These are phyloP conservation scores for Mallotus repandus DNA, from an alignment of 441 rosid genomes.

Conservation along the genomic window DNA sequence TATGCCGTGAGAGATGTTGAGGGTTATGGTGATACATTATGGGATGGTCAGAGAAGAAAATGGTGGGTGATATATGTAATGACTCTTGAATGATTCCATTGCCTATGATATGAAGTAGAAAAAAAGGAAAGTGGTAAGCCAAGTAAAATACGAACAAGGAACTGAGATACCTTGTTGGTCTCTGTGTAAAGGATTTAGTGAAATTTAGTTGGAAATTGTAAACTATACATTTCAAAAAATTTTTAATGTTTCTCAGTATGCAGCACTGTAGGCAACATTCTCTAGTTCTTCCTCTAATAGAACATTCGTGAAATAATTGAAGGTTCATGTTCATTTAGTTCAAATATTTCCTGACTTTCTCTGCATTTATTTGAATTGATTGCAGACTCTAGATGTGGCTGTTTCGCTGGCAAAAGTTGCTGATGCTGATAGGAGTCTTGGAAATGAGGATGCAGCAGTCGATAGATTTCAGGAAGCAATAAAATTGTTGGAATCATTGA, in stretches of 20 bases:
- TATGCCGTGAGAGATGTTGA: background rate
- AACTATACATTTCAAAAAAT: background rate
- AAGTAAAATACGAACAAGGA: background rate
- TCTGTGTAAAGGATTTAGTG: background rate
- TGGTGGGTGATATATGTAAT: background rate
- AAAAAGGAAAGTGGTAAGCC: background rate
- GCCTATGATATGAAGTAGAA: background rate
- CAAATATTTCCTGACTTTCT: background rate
- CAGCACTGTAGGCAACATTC: too few relatives aligned
- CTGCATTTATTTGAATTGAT: background rate
- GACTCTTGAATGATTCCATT: background rate
- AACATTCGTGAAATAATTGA: background rate
- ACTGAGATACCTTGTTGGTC: background rate
- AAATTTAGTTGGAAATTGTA: background rate
- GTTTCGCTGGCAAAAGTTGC: slow-evolving; percentile 95
- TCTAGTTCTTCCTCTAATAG: background rate
- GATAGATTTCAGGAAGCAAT: slow-evolving; percentile 84
- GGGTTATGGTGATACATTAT: background rate
- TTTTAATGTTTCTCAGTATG: background rate
- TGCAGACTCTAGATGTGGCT: slow-evolving; percentile 79
- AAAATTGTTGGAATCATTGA: slow-evolving; percentile 64
- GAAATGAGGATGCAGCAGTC: slow-evolving; percentile 57
- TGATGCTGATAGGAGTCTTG: slow-evolving; percentile 74
- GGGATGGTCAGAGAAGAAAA: background rate
- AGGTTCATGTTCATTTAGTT: background rate